Evolutionary conservation across 495 filamentous ascomycete genomes (phyloP), one percentile per base, ranked within the genome.

Genomic region (Pyrenula massariospora): DNA sequence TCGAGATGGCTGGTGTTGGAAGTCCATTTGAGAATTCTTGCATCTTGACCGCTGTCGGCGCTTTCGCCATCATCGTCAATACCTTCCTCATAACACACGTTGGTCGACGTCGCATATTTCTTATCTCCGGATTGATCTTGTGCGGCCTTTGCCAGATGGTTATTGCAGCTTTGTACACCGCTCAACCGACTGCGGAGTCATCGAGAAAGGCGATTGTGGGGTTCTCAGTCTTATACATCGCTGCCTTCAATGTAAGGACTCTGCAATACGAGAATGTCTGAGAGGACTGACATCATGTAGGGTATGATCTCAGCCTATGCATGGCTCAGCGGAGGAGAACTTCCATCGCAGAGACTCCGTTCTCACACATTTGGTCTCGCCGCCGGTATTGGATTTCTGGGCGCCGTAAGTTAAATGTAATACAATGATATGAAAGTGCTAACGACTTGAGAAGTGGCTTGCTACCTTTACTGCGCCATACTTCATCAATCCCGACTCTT

Each of bases 11-110:
- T 24, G 70, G 77, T 31, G 74, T 83, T 10, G 74, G 75, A 21
- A 72, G 79, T 56, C 75, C 82, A 3, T 85, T 85, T 64, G 72
- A 72, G 59, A 84, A 83, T 65, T 68, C 74, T 51, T 80, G 79
- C 58, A 75, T 83, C 42, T 68, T 84, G 48, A 76, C 70, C 52
- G 73, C 74, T 12, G 70, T 81, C 25, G 79, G 80, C 3, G 77
- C 81, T 15, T 63, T 78, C n/a, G 77, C 77, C 54, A 76, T 84
- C 60, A 58, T 82, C 25, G 66, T 81, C 59, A 83, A 82, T 62
- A 70, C 68, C 47, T 55, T 69, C 25, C 64, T 83, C 42, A 73
- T 85, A 52, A 79, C 80, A 8, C 69, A 69, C 23, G 75, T 70
- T 42, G 82, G 82, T 15, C 74, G 75, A 3, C 74, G 81, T 11